Percentiles rank a stretch among this genome's conserved stretches.
Evolutionary conservation across 1,284 basidiomycete species (phyloP).

Genomic region (Taiwanofungus camphoratus): DNA sequence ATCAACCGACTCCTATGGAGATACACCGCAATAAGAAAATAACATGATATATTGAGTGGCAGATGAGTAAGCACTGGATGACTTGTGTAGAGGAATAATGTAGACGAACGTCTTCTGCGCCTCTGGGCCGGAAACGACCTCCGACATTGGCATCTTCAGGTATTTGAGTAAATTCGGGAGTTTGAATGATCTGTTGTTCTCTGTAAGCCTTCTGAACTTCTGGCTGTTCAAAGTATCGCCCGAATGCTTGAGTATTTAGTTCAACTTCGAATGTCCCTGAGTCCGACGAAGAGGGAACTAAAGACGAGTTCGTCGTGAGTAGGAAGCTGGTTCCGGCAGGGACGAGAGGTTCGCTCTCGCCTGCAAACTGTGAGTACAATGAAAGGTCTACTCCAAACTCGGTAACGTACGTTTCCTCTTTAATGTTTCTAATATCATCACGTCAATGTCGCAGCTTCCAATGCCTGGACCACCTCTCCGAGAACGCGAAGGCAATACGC

Average conservation of each 20-base stretch:
- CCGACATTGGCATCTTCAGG: slow-evolving; percentile 56
- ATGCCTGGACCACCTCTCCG: slow-evolving; percentile 74
- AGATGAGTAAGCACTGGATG: slow-evolving; percentile 14
- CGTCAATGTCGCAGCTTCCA: slow-evolving; percentile 70
- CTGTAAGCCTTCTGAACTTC: slow-evolving; percentile 68
- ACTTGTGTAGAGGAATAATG: slow-evolving; percentile 10
- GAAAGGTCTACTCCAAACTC: slow-evolving; percentile 2
- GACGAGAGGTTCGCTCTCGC: slow-evolving; percentile 65
- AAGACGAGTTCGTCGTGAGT: slow-evolving; percentile 60
- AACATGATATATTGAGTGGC: slow-evolving; percentile 10
- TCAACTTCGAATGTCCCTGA: slow-evolving; percentile 32
- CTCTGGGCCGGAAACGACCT: slow-evolving; percentile 60
- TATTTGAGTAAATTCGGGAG: slow-evolving; percentile 58
- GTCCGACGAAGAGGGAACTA: slow-evolving; percentile 36
- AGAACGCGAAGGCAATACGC: slow-evolving; percentile 74
- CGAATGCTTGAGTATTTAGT: slow-evolving; percentile 54
- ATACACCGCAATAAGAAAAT: not conserved
- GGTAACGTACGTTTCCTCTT: slow-evolving; percentile 68
- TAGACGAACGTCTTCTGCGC: slow-evolving; percentile 60
- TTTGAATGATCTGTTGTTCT: slow-evolving; percentile 65
- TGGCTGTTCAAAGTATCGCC: slow-evolving; percentile 72
- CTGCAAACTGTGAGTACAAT: slow-evolving; percentile 32
- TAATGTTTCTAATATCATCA: slow-evolving; percentile 80
- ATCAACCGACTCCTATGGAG: slow-evolving; percentile 52
- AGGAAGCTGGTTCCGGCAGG: slow-evolving; percentile 59